Conservation (phyloP, 768 basidiomycete genomes). For the Rhizopogon vulgaris region DNA sequence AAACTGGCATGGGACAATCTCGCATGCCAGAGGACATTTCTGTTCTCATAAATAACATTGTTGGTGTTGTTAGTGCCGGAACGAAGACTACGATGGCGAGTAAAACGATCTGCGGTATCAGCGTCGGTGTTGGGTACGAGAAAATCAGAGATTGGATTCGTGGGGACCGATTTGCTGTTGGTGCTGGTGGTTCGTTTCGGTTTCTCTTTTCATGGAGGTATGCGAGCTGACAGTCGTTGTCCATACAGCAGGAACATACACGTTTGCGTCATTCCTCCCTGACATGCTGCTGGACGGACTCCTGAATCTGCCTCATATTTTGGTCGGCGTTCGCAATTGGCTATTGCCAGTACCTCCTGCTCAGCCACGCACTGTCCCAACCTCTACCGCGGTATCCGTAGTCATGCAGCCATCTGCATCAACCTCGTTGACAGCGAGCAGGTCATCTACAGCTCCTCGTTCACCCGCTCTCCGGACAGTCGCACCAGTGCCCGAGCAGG, state of each 20-base stretch:
- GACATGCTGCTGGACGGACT: conserved; percentile 55
- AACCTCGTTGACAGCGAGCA: neutral
- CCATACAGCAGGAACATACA: conserved; percentile 60
- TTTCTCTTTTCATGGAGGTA: neutral
- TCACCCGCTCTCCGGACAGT: neutral
- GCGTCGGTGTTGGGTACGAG: conserved; percentile 33
- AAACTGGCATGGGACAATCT: conserved; percentile 27
- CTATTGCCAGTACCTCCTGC: conserved; percentile 47
- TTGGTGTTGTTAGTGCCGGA: conserved; percentile 56
- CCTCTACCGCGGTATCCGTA: conserved; percentile 1
- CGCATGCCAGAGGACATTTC: conserved; percentile 52
- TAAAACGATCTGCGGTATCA: conserved; percentile 37
- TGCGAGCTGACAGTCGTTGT: conserved; percentile 7
- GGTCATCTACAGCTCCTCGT: neutral
- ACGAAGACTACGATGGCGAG: conserved; percentile 30
- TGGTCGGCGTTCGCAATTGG: conserved; percentile 57
- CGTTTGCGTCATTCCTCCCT: conserved; percentile 65
- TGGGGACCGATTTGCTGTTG: conserved; percentile 66
- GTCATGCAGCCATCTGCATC: neutral
- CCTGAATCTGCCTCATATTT: conserved; percentile 58
- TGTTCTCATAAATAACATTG: conserved; percentile 52
- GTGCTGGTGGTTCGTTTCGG: conserved; percentile 64
- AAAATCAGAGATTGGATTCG: conserved; percentile 49
- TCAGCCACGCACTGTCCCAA: conserved; percentile 25
- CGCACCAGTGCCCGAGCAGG: conserved; percentile 2